Evolutionary conservation across 371 early-diverging fungal species (phyloP).

Genomic region (Lichtheimia corymbifera): DNA sequence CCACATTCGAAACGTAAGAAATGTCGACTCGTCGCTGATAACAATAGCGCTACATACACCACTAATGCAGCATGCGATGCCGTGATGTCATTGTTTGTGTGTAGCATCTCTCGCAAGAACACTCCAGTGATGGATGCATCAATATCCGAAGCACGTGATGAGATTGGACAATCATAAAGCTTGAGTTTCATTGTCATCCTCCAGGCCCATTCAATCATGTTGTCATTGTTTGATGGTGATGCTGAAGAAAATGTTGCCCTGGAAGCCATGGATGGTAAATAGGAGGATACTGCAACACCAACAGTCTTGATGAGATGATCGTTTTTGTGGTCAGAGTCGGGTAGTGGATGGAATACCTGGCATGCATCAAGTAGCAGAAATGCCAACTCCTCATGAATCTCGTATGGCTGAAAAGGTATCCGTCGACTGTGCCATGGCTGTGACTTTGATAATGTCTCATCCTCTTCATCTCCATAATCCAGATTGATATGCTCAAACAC

Average conservation of each 20-base stretch:
- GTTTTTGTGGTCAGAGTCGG: slow-evolving; percentile 19
- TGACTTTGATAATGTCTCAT: slow-evolving; percentile 22
- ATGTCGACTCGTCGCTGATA: slow-evolving; percentile 54
- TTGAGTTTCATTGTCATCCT: slow-evolving; percentile 37
- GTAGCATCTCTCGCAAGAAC: slow-evolving; percentile 36
- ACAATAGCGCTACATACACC: slow-evolving; percentile 44
- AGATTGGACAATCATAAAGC: slow-evolving; percentile 46
- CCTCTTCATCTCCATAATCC: slow-evolving; percentile 21
- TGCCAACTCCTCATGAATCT: slow-evolving; percentile 42
- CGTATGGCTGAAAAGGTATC: slow-evolving; percentile 23
- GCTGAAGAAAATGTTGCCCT: slow-evolving; percentile 6
- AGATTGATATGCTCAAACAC: slow-evolving; percentile 51
- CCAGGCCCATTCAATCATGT: slow-evolving; percentile 59
- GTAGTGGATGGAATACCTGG: slow-evolving; percentile 32
- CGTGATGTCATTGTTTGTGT: slow-evolving; percentile 17
- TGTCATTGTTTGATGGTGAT: slow-evolving; percentile 11
- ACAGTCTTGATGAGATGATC: slow-evolving; percentile 25
- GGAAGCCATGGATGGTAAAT: slow-evolving; percentile 23
- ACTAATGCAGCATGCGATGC: slow-evolving; percentile 47
- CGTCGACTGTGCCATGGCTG: slow-evolving; percentile 37
- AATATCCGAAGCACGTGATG: slow-evolving; percentile 30
- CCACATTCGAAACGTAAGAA: slow-evolving; percentile 49
- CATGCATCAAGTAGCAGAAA: slow-evolving; percentile 42
- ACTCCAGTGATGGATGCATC: slow-evolving; percentile 33
- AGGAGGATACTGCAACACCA: slow-evolving; percentile 24